Conservation (phyloP, 1,284 basidiomycete species). For the Phellopilus nigrolimitatus region DNA sequence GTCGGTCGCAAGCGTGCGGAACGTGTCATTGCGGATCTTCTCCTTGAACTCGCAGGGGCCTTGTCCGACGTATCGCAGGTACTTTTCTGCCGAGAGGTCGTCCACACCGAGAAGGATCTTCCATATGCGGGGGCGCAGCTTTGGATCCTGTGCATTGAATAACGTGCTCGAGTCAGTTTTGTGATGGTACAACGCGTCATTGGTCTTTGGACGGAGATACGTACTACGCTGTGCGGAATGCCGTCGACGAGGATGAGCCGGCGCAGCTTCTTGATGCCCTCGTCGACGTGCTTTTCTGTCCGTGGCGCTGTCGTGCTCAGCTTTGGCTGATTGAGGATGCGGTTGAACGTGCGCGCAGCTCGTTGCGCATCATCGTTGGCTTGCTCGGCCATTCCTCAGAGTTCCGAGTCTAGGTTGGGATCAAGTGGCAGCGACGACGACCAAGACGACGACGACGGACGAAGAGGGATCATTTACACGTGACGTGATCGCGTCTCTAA, state of each 20-base stretch:
- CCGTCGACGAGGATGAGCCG: conserved; percentile 85
- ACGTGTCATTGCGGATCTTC: conserved; percentile 83
- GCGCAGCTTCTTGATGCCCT: conserved; percentile 76
- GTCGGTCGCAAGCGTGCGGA: conserved; percentile 91
- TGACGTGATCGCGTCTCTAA: not conserved
- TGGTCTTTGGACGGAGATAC: too few relatives aligned
- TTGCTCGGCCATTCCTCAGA: conserved; percentile 7
- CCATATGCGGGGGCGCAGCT: conserved; percentile 81
- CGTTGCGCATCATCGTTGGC: conserved; percentile 6
- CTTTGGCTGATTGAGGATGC: conserved; percentile 67
- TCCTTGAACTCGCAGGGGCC: conserved; percentile 85
- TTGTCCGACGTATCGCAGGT: conserved; percentile 75
- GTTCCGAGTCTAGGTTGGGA: not conserved
- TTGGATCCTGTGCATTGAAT: conserved; percentile 51
- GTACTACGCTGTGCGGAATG: conserved; percentile 67
- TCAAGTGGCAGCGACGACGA: not conserved
- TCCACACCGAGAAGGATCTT: conserved; percentile 85
- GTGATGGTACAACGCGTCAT: too few relatives aligned
- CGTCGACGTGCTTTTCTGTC: conserved; percentile 64
- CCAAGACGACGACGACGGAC: not conserved
- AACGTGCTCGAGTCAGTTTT: too few relatives aligned
- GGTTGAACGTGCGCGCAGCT: conserved; percentile 68
- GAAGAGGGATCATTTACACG: not conserved
- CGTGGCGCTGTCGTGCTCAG: conserved; percentile 50
- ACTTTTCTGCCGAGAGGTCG: conserved; percentile 70